A percentile compares a stretch with the other conserved stretches of the same genome.
These are phyloP conservation scores for Oryza glaberrima DNA, from an alignment of 176 grass and related monocot species.

Conservation along the genomic window DNA sequence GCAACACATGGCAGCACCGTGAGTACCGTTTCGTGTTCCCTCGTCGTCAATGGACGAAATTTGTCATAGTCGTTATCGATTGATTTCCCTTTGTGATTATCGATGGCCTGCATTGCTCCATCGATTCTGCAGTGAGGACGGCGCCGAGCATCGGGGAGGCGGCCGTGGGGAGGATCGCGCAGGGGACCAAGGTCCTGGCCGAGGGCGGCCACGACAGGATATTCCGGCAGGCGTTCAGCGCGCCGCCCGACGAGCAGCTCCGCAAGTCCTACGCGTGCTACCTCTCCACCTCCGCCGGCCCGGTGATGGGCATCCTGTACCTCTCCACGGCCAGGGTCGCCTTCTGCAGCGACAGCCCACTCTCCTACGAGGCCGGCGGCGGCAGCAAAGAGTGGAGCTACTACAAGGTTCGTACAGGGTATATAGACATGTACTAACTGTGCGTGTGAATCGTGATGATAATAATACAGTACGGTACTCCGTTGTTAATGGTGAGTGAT, in stretches of 20 bases:
- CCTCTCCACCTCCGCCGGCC: conserved; percentile 77
- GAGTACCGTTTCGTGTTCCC: not conserved
- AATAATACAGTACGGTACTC: no score
- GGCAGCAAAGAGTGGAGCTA: conserved; percentile 74
- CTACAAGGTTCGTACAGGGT: conserved; percentile 58
- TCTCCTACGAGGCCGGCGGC: conserved; percentile 49
- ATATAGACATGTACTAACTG: no score
- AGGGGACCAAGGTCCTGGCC: conserved; percentile 77
- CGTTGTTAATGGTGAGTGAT: not conserved
- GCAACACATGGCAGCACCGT: conserved; percentile 98
- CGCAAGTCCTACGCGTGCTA: conserved; percentile 85
- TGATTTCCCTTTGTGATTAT: not conserved
- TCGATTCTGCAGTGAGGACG: conserved; percentile 61
- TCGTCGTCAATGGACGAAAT: no score
- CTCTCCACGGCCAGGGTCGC: conserved; percentile 80
- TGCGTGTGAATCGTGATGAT: not conserved
- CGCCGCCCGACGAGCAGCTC: conserved; percentile 73
- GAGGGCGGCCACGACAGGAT: conserved; percentile 82
- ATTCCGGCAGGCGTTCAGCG: conserved; percentile 75
- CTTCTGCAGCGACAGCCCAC: conserved; percentile 84
- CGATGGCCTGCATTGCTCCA: not conserved
- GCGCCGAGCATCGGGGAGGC: conserved; percentile 78
- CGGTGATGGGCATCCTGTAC: conserved; percentile 80
- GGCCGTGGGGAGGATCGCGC: conserved; percentile 83
- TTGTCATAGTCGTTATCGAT: no score